Conservation (phyloP, 164 flowering plant species). For the Chimonanthus praecox region DNA sequence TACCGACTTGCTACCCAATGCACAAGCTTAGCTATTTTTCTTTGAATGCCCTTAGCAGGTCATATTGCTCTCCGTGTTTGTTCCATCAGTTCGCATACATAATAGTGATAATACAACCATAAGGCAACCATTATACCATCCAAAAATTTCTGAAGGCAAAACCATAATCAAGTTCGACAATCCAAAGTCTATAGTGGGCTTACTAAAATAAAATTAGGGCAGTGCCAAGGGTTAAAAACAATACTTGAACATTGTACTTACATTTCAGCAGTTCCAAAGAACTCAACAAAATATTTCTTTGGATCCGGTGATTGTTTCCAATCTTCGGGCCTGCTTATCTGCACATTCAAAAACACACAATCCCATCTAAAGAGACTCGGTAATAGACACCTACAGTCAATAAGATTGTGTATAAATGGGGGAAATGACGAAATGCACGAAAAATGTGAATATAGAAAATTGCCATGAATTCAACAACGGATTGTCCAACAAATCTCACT, state of each 20-base stretch:
- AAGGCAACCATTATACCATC: background rate
- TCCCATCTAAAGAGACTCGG: background rate
- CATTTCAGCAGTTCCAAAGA: constrained; percentile 93
- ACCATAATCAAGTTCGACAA: background rate
- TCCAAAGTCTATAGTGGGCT: background rate
- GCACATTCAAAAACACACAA: constrained; percentile 20
- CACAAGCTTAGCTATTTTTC: too few relatives aligned
- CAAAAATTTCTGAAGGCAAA: background rate
- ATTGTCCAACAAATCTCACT: background rate
- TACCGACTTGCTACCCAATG: too few relatives aligned
- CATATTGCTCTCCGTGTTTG: background rate
- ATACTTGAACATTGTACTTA: constrained; percentile 28
- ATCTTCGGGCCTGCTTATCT: constrained; percentile 89
- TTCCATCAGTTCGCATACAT: background rate
- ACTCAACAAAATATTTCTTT: constrained; percentile 80
- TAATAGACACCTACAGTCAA: constrained; percentile 6
- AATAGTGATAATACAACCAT: background rate
- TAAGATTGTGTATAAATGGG: background rate
- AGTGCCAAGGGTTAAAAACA: background rate
- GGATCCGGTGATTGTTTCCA: constrained; percentile 78
- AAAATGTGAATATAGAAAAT: background rate
- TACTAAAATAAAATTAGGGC: too few relatives aligned
- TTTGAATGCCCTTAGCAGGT: background rate
- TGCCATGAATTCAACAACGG: background rate
- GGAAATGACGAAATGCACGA: background rate